Evolutionary conservation across 2,329 filamentous ascomycete genomes (phyloP).

Genomic region (Talaromyces sp.): DNA sequence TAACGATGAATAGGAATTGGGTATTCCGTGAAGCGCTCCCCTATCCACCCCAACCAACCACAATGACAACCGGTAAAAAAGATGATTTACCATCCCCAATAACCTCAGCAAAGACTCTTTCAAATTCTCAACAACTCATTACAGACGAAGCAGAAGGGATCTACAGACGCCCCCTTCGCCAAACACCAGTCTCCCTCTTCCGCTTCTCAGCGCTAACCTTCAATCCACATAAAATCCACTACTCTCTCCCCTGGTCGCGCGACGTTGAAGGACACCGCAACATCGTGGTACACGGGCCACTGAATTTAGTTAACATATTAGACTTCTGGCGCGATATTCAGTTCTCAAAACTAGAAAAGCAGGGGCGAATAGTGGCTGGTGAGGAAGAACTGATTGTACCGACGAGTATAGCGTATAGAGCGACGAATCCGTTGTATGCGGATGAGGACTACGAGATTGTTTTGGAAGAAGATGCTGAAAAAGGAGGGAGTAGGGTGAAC

Average conservation of each 20-base stretch:
- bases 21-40: constrained; percentile 23
- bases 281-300: constrained; percentile 80
- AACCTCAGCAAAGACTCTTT: not conserved
- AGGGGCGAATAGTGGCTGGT: constrained; percentile 19
- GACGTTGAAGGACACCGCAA: constrained; percentile 70
- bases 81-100: not conserved
- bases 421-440: constrained; percentile 50
- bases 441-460: constrained; percentile 48
- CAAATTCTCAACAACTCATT: not conserved
- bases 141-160: not conserved
- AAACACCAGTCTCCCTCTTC: constrained; percentile 69
- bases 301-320: constrained; percentile 74
- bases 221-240: constrained; percentile 91
- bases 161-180: constrained; percentile 51
- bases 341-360: constrained; percentile 14
- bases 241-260: constrained; percentile 68
- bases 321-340: constrained; percentile 45
- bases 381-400: constrained; percentile 31
- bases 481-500: constrained; percentile 28
- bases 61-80: not conserved
- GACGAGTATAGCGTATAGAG: constrained; percentile 46
- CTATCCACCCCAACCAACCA: constrained; percentile 1
- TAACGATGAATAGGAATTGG: constrained; percentile 22
- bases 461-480: constrained; percentile 36
- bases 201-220: constrained; percentile 87